Conservation (phyloP, 2,329 filamentous ascomycete genomes). For the Meredithiella fracta region DNA sequence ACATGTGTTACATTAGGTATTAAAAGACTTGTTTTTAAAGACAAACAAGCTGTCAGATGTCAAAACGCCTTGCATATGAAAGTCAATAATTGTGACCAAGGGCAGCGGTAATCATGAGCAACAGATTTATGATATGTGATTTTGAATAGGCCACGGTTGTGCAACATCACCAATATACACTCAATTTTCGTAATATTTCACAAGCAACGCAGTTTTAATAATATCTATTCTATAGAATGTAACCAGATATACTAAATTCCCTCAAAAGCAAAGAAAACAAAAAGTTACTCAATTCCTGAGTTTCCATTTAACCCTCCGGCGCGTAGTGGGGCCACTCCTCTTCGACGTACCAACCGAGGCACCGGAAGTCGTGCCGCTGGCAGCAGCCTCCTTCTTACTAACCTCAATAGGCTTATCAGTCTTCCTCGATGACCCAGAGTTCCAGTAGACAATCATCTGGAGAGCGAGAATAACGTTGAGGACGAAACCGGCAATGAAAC, state of each 20-base stretch:
- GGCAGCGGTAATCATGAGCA: too few relatives aligned
- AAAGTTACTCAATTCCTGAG: conserved; percentile 5
- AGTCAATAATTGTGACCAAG: neutral
- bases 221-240: neutral
- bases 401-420: conserved; percentile 21
- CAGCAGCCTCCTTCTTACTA: conserved; percentile 13
- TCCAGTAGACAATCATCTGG: conserved; percentile 98
- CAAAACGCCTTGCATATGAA: too few relatives aligned
- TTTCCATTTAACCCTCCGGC: conserved; percentile 24
- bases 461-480: conserved; percentile 73
- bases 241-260: too few relatives aligned
- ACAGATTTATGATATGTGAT: too few relatives aligned
- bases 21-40: too few relatives aligned
- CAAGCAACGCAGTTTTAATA: too few relatives aligned
- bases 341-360: conserved; percentile 22
- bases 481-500: conserved; percentile 79
- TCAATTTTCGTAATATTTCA: too few relatives aligned
- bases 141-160: neutral
- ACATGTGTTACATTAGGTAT: too few relatives aligned
- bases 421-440: conserved; percentile 37
- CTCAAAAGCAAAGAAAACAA: conserved; percentile 1
- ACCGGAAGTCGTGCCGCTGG: conserved; percentile 18
- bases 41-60: too few relatives aligned
- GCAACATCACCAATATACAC: too few relatives aligned
- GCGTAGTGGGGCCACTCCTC: conserved; percentile 27